These are phyloP conservation scores for Trapa bicornis DNA, from an alignment of 345 rosid genomes.

Conservation along the genomic window DNA sequence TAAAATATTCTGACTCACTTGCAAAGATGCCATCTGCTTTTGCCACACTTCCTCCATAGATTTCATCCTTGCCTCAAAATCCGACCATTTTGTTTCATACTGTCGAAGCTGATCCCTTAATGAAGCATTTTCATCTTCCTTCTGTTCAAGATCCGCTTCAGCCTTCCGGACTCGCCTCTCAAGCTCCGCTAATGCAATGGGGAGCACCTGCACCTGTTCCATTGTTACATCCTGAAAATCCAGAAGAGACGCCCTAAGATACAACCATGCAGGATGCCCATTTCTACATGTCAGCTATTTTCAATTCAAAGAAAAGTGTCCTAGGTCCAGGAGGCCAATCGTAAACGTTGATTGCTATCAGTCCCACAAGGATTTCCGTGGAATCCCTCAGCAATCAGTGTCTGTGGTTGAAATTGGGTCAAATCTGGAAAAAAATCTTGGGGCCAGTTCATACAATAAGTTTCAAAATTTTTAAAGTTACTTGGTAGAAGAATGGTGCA, in stretches of 20 bases:
- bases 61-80: constrained; percentile 80
- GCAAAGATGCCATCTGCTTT: constrained; percentile 79
- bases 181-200: constrained; percentile 54
- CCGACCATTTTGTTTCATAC: constrained; percentile 61
- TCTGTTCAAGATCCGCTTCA: constrained; percentile 51
- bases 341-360: background rate
- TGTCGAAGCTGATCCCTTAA: constrained; percentile 61
- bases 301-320: background rate
- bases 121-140: constrained; percentile 73
- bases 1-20: constrained; percentile 32
- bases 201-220: constrained; percentile 46
- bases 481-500: background rate
- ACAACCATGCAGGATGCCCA: background rate
- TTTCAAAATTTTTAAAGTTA: background rate
- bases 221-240: constrained; percentile 37
- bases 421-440: background rate
- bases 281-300: background rate
- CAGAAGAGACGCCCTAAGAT: constrained; percentile 5
- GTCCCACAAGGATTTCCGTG: background rate
- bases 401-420: background rate
- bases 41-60: constrained; percentile 94
- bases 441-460: background rate
- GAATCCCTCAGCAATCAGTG: background rate
- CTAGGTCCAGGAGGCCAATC: background rate
- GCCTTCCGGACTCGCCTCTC: constrained; percentile 56